Conservation (phyloP, 768 basidiomycete genomes). For the Russula lepida region DNA sequence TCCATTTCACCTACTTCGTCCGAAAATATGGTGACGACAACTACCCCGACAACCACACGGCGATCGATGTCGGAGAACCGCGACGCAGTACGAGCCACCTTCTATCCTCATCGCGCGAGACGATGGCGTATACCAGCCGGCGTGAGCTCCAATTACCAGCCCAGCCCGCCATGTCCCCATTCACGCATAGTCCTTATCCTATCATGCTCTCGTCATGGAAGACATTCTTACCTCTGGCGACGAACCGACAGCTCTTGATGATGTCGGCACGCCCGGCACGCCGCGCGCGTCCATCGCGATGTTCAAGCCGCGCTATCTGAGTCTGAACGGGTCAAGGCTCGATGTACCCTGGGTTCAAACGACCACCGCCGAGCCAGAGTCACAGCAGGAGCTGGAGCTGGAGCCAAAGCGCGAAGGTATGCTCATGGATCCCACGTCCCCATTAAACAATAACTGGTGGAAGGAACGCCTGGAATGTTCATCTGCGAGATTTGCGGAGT, state of each 20-base stretch:
- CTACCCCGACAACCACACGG: background rate
- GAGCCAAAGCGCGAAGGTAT: background rate
- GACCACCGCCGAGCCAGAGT: background rate
- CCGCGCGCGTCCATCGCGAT: slow-evolving; percentile 14
- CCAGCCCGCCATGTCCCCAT: background rate
- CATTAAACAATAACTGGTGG: slow-evolving; percentile 4
- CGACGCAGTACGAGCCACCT: slow-evolving; percentile 7
- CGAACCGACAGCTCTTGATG: slow-evolving; percentile 23
- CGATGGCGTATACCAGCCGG: background rate
- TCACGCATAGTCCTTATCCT: slow-evolving; percentile 3
- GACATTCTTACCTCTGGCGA: slow-evolving; percentile 32
- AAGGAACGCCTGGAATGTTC: slow-evolving; percentile 15
- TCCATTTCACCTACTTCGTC: background rate
- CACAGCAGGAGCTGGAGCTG: background rate
- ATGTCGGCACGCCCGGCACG: slow-evolving; percentile 23
- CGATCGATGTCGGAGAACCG: background rate
- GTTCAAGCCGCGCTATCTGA: slow-evolving; percentile 29
- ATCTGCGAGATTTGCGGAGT: background rate
- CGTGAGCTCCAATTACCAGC: background rate
- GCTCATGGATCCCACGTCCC: background rate
- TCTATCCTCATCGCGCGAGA: background rate
- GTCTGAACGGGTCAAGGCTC: slow-evolving; percentile 28
- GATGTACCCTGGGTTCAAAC: slow-evolving; percentile 28
- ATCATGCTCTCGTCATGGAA: slow-evolving; percentile 33
- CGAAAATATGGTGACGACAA: background rate